Evolutionary conservation across 1,284 basidiomycete species (phyloP).

Genomic region (Moesziomyces globuligerus): DNA sequence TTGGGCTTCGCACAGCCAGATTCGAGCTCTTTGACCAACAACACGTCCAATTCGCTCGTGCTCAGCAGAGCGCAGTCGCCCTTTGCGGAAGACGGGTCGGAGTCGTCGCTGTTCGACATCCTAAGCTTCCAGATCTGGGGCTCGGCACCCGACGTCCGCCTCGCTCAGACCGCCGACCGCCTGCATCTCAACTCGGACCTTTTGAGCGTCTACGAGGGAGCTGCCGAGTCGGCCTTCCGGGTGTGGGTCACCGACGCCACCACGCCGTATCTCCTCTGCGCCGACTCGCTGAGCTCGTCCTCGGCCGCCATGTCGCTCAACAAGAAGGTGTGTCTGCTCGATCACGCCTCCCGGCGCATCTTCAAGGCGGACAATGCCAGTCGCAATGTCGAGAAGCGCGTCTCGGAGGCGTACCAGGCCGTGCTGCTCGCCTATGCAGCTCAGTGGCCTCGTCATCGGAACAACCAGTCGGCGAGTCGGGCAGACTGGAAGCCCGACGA

Average conservation of each 20-base stretch:
- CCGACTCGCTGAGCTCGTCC: constrained; percentile 10
- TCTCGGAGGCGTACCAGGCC: constrained; percentile 38
- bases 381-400: constrained; percentile 32
- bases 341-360: constrained; percentile 33
- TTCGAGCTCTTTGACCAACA: no score
- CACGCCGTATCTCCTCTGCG: constrained; percentile 26
- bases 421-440: constrained; percentile 40
- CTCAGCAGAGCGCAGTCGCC: constrained; percentile 36
- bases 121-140: constrained; percentile 44
- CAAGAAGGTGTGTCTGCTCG: constrained; percentile 36
- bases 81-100: constrained; percentile 3
- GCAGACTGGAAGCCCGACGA: constrained; percentile 28
- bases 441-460: constrained; percentile 35
- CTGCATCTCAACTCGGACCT: constrained; percentile 34
- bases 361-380: constrained; percentile 25
- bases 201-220: constrained; percentile 37
- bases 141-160: constrained; percentile 22
- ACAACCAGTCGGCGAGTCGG: not conserved
- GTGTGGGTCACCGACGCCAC: constrained; percentile 41
- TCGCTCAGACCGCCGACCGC: constrained; percentile 25
- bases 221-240: constrained; percentile 35
- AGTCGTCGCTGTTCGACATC: constrained; percentile 23
- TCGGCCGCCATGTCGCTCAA: constrained; percentile 32
- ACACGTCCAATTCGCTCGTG: constrained; percentile 8
- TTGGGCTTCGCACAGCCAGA: constrained; percentile 7